Conservation (phyloP, 495 filamentous ascomycete genomes). For the Lasiosphaeria ovina region DNA sequence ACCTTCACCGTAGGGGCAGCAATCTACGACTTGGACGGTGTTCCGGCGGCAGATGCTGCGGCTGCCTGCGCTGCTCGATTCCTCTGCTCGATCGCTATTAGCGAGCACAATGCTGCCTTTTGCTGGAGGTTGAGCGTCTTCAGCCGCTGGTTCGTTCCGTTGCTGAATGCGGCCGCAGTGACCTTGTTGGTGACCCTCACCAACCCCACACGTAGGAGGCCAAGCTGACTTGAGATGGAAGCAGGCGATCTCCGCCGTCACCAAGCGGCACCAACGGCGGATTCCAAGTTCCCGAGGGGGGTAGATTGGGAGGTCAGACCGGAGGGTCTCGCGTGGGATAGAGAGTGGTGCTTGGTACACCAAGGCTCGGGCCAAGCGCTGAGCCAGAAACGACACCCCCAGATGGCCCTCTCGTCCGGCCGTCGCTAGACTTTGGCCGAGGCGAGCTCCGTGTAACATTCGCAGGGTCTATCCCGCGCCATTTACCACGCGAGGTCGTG, state of each 20-base stretch:
- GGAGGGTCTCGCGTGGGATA: conserved; percentile 88
- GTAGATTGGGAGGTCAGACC: conserved; percentile 68
- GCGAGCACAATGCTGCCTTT: conserved; percentile 87
- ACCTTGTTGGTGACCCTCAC: conserved; percentile 58
- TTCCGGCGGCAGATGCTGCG: conserved; percentile 53
- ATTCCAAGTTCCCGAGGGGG: conserved; percentile 63
- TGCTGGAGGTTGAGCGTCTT: conserved; percentile 90
- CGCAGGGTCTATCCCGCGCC: conserved; percentile 37
- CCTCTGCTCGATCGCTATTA: conserved; percentile 74
- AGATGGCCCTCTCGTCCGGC: conserved; percentile 78
- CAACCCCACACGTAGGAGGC: neutral
- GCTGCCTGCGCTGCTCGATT: conserved; percentile 43
- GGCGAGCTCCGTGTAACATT: conserved; percentile 52
- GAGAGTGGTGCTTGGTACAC: conserved; percentile 91
- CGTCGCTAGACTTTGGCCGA: conserved; percentile 60
- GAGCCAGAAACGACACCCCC: conserved; percentile 78
- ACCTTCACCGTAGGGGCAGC: conserved; percentile 71
- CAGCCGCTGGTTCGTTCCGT: conserved; percentile 77
- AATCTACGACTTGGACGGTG: conserved; percentile 27
- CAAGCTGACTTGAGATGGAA: conserved; percentile 26
- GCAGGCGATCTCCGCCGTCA: conserved; percentile 51
- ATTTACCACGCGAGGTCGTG: conserved; percentile 47
- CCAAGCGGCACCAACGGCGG: conserved; percentile 89
- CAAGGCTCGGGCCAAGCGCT: conserved; percentile 73
- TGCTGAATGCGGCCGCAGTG: conserved; percentile 79